Evolutionary conservation across 164 flowering plant genomes (phyloP).

Genomic region (Saururus chinensis): DNA sequence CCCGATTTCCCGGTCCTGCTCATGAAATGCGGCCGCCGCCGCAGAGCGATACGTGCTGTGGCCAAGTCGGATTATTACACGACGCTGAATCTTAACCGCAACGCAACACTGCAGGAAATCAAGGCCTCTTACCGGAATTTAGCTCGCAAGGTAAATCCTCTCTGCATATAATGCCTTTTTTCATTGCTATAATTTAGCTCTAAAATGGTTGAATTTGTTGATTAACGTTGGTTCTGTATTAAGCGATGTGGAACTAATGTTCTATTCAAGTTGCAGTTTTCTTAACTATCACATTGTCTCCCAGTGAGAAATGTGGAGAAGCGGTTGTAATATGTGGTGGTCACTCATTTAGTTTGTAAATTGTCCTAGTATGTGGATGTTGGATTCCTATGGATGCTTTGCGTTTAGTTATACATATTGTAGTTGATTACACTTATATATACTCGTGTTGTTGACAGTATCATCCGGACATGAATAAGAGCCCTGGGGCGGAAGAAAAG

Average conservation of each 20-base stretch:
- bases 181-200: background rate
- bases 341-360: background rate
- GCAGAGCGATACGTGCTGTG: constrained; percentile 16
- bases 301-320: too few species aligned
- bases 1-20: background rate
- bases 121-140: constrained; percentile 73
- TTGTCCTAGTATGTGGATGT: background rate
- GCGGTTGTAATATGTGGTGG: background rate
- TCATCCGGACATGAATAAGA: constrained; percentile 94
- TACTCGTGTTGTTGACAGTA: constrained; percentile 31
- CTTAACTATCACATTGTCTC: too few species aligned
- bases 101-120: constrained; percentile 73
- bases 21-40: background rate
- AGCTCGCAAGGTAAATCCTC: constrained; percentile 66
- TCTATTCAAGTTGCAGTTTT: too few species aligned
- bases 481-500: constrained; percentile 80
- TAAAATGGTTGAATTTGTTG: too few species aligned
- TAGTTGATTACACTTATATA: background rate
- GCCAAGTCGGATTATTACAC: constrained; percentile 47
- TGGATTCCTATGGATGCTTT: background rate
- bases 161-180: background rate
- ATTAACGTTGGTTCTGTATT: too few species aligned
- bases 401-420: background rate
- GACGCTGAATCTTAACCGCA: constrained; percentile 43
- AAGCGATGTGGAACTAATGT: too few species aligned